Conservation (phyloP, 352 stramenopile genomes). For the Blastocystis sp. region DNA sequence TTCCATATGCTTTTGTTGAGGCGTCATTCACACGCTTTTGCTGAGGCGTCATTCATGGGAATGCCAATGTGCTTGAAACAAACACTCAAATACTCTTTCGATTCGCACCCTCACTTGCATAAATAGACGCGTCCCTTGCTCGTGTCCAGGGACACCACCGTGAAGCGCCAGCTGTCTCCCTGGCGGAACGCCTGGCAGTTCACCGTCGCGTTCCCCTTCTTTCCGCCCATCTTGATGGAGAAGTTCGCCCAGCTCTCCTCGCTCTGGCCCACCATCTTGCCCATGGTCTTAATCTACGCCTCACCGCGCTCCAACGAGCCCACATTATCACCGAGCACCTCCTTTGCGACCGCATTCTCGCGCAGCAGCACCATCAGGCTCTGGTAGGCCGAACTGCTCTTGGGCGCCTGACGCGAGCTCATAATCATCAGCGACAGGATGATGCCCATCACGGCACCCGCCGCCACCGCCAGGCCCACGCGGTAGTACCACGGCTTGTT, state of each 20-base stretch:
- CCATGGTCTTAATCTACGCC: conserved; percentile 34
- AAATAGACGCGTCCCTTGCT: conserved; percentile 34
- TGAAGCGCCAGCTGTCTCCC: conserved; percentile 53
- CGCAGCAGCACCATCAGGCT: conserved; percentile 45
- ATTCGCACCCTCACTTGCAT: conserved; percentile 19
- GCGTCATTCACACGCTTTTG: no score
- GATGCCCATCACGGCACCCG: conserved; percentile 49
- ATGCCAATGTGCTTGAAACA: no score
- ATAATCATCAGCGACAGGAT: conserved; percentile 52
- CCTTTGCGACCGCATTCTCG: conserved; percentile 25
- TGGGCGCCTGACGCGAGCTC: conserved; percentile 15
- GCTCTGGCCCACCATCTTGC: conserved; percentile 42
- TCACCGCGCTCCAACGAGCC: background rate
- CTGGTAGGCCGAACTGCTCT: conserved; percentile 54
- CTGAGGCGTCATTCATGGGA: no score
- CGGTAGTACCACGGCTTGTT: conserved; percentile 67
- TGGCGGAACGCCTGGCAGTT: conserved; percentile 51
- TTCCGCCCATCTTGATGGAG: conserved; percentile 66
- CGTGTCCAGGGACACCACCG: conserved; percentile 54
- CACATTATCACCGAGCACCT: conserved; percentile 33
- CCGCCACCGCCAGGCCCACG: conserved; percentile 35
- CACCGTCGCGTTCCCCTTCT: conserved; percentile 29
- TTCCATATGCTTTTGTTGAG: no score
- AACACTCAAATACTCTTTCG: no score
- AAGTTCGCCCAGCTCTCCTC: conserved; percentile 68